Base-by-base conservation (phyloP, 73 alveolate species). In the Paramecium biaurelia region DNA sequence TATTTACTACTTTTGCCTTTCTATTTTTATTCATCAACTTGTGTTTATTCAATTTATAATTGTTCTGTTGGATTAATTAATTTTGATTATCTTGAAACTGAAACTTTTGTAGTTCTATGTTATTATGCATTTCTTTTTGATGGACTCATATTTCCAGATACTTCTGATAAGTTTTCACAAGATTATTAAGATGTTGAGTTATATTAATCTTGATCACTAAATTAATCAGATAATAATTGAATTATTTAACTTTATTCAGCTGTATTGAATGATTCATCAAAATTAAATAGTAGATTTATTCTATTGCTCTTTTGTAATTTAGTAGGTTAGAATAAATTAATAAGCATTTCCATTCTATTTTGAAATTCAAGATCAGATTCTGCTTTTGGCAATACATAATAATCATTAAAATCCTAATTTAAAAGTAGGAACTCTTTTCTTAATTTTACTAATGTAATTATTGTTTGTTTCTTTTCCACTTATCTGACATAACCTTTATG, bases 401-500 rank as follows among this genome's bases (percentile, higher is more conserved):
- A 79, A 43, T 79, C 90, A 47, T 79, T 43, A 24, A 7, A 79
- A 79, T 79, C 76, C 6, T 79, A 79, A 79, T 79, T 79, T 21
- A 79, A 20, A 10, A 79, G 76, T 14, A 30, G 3, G 47, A 79
- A 79, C 24, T 79, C 90, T 43, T 79, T 79, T 79, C 56, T 79
- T 11, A 43, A 45, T 21, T 43, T 26, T 42, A 79, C 49, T 79
- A 79, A 79, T 79, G 45, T 79, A 79, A 79, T 34, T 4, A 43
- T 7, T 4, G 49, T 30, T 18, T 79, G 10, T 15, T 79, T 79
- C 20, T 79, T 79, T 2, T 79, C 90, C 8, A 30, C 3, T 8
- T 79, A 43, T 79, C 90, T 79, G 5, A 79, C 74, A 47, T 79
- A 79, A 15, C 90, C 90, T 79, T 79, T 79, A 23, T 79, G 90